Percentiles rank a stretch among this genome's conserved stretches.
These are phyloP conservation scores for Linanthus parryae DNA, from an alignment of 148 eudicot species.

Conservation along the genomic window DNA sequence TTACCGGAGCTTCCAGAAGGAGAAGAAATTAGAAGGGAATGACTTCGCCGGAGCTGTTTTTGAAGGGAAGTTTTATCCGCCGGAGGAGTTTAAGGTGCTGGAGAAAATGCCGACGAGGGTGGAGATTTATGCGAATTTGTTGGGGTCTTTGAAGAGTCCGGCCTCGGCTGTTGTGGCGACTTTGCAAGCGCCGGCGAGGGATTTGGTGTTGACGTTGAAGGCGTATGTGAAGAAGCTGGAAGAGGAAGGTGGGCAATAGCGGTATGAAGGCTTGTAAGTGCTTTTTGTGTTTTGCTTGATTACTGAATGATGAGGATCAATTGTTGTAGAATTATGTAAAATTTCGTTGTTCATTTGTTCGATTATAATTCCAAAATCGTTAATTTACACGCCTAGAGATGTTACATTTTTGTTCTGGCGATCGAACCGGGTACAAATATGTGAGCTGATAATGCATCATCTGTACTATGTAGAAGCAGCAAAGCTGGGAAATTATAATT, in stretches of 20 bases:
- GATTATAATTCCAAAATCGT: too few species aligned
- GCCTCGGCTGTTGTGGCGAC: conserved; percentile 60
- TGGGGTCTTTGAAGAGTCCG: conserved; percentile 72
- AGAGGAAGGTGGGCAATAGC: conserved; percentile 12
- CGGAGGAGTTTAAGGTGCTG: conserved; percentile 57
- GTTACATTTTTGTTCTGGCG: too few species aligned
- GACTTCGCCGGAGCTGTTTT: conserved; percentile 86
- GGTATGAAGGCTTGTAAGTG: too few species aligned
- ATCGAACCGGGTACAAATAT: too few species aligned
- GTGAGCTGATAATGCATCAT: too few species aligned
- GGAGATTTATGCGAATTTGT: conserved; percentile 58
- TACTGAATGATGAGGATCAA: too few species aligned
- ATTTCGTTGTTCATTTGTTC: too few species aligned
- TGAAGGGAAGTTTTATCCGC: conserved; percentile 77
- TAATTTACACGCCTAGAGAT: too few species aligned
- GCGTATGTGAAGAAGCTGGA: conserved; percentile 86
- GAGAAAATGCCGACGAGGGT: conserved; percentile 78
- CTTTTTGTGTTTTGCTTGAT: too few species aligned
- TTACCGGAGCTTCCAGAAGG: conserved; percentile 70
- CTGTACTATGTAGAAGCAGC: too few species aligned
- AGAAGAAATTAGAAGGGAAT: conserved; percentile 69
- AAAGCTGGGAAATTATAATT: too few species aligned
- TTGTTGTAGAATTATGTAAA: too few species aligned
- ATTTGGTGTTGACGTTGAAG: conserved; percentile 61
- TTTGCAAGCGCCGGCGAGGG: conserved; percentile 77